These are phyloP conservation scores for Penstemon barbatus DNA, from an alignment of 257 asterid species.

Conservation along the genomic window DNA sequence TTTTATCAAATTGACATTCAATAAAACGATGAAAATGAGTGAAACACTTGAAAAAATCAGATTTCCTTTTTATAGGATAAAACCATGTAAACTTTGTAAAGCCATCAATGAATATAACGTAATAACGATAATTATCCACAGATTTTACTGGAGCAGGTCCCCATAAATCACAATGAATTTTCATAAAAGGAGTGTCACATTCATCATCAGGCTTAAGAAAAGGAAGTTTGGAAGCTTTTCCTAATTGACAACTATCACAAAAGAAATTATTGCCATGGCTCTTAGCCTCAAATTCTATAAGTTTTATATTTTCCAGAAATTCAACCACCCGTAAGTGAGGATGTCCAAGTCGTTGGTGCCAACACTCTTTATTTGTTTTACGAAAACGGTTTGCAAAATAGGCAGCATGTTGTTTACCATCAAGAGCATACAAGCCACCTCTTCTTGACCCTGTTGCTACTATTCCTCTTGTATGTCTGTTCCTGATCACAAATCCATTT, in stretches of 20 bases:
- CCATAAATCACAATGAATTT: conserved; percentile 16
- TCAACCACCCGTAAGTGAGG: neutral
- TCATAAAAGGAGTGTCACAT: conserved; percentile 18
- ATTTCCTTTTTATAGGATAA: conserved; percentile 11
- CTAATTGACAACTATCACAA: conserved; percentile 10
- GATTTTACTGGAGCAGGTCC: conserved; percentile 1
- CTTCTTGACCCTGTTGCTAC: neutral
- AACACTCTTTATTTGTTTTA: neutral
- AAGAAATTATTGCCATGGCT: neutral
- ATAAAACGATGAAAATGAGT: conserved; percentile 8
- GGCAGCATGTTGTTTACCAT: neutral
- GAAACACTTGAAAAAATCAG: conserved; percentile 5
- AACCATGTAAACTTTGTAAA: conserved; percentile 5
- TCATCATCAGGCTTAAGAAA: neutral
- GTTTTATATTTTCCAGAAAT: neutral
- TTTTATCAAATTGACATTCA: neutral
- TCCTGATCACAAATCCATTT: neutral
- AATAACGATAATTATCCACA: conserved; percentile 8
- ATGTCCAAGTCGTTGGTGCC: neutral
- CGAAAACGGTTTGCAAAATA: neutral
- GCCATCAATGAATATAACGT: conserved; percentile 7
- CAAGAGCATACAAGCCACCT: neutral
- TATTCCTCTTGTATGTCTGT: neutral
- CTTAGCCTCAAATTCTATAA: neutral
- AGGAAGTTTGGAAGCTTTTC: conserved; percentile 10